A percentile compares a stretch with the other conserved stretches of the same genome.
phyloP scores from a whole-genome alignment of 148 eudicot genomes.

The Euryodendron excelsum region DNA sequence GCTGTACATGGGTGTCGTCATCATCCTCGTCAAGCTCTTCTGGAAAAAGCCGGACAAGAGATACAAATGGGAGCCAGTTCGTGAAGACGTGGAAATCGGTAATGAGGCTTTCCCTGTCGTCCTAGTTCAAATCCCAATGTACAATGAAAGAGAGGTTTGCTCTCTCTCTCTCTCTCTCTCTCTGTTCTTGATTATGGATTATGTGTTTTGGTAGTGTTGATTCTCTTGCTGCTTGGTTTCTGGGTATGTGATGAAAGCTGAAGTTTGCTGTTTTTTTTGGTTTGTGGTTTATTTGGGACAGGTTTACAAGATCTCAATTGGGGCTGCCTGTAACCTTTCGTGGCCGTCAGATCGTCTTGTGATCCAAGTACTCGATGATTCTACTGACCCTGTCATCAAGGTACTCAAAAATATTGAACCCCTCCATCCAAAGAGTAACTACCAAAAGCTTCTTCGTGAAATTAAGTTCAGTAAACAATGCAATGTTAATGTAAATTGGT shows the following conservation, averaged over 20 bases:
- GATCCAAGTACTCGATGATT: constrained; percentile 93
- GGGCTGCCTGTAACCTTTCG: constrained; percentile 90
- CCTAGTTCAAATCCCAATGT: constrained; percentile 85
- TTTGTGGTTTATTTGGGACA: constrained; percentile 24
- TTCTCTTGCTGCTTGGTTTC: constrained; percentile 3
- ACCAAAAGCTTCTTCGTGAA: neutral
- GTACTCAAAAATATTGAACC: constrained; percentile 28
- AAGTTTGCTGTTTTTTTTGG: constrained; percentile 1
- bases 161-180: no score
- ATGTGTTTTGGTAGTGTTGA: neutral
- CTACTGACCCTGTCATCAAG: constrained; percentile 77
- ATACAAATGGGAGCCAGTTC: constrained; percentile 60
- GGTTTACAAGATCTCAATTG: constrained; percentile 96
- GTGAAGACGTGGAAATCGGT: constrained; percentile 57
- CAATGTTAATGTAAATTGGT: no score
- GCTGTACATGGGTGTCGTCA: constrained; percentile 87
- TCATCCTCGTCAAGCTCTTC: constrained; percentile 65
- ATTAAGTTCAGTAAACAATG: neutral
- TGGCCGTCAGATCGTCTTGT: constrained; percentile 88
- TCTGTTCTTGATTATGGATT: neutral
- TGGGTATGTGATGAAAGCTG: constrained; percentile 13
- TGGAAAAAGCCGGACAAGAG: constrained; percentile 74
- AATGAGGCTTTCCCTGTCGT: constrained; percentile 51
- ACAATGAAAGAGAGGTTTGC: constrained; percentile 84
- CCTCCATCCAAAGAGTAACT: neutral